Base-by-base conservation (phyloP, 2,329 filamentous ascomycete species). In the Xylariaceae sp. region DNA sequence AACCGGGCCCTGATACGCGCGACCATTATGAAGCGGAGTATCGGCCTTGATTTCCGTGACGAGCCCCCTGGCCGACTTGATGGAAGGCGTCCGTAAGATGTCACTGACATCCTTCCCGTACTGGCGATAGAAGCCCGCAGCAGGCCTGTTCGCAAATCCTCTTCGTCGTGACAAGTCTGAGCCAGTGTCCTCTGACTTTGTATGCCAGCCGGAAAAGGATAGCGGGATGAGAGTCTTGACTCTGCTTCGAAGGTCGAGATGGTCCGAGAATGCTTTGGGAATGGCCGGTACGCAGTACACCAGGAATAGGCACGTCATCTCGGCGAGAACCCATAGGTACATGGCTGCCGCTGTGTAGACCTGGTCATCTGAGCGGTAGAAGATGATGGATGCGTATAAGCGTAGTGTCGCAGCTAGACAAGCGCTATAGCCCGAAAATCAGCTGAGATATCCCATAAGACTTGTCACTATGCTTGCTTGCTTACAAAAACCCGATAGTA, bases 291-390 rank as follows among this genome's bases (percentile, higher is more conserved):
- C 54, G 48, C 68, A 66, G 51, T 69, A 55, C 28, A 73, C 68
- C 56, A 75, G 70, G 62, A 75, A 75, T 6, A 68, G 69, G 48
- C 70, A 73, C 3, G 72, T 73, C 68, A 73, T 75, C 53, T 75
- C 73, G 11, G 65, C 71, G 16, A 59, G 63, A 1, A 66, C 69
- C 72, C 71, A 75, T 59, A 75, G 73, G 10, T 69, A 53, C 6
- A 75, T 52, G 2, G 65, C 66, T 0, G 67, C 66, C 42, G 73
- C 62, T 3, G 58, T 52, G 53, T 70, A 75, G 46, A 71, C 68
- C 10, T 48, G 50, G 47, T 72, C 70, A 1, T 53, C 42, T 1
- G 62, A 59, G 5, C 60, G 22, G 49, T 56, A 56, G 41, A 62
- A 69, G 6, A 56, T 53, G 17, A 71, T 47, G 0, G 67, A 71